Conservation (phyloP, 2,329 filamentous ascomycete genomes). For the Capronia americana region DNA sequence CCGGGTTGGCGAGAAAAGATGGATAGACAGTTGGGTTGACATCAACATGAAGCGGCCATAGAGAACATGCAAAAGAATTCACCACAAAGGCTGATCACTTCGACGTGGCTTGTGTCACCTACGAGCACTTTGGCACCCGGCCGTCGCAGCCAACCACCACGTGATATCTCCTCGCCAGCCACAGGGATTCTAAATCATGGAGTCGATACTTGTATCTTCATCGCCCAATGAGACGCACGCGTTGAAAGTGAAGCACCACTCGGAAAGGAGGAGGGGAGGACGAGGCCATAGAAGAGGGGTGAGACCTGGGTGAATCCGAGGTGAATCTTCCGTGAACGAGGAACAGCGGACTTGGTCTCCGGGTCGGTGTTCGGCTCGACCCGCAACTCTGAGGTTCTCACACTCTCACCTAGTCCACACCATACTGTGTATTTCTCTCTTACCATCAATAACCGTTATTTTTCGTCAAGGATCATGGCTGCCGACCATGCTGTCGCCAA, state of each 20-base stretch:
- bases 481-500: slow-evolving; percentile 2
- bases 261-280: slow-evolving; percentile 2
- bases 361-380: slow-evolving; percentile 20
- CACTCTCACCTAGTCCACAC: neutral
- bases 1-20: slow-evolving; percentile 38
- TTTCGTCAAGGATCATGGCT: neutral
- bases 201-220: neutral
- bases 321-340: neutral
- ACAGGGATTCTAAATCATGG: neutral
- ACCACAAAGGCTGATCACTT: neutral
- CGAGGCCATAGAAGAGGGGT: slow-evolving; percentile 3
- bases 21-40: slow-evolving; percentile 33
- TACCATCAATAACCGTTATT: slow-evolving; percentile 10
- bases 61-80: neutral
- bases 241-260: slow-evolving; percentile 33
- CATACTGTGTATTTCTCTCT: neutral
- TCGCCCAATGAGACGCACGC: slow-evolving; percentile 5
- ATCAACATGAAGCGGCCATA: slow-evolving; percentile 8
- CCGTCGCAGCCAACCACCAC: neutral
- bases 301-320: neutral
- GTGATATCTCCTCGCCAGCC: neutral
- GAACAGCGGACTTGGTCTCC: slow-evolving; percentile 9
- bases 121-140: neutral
- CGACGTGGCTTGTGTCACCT: neutral
- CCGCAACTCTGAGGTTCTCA: slow-evolving; percentile 9